Base-by-base conservation (phyloP, 331 rosid genomes). In the Cydonia oblonga region DNA sequence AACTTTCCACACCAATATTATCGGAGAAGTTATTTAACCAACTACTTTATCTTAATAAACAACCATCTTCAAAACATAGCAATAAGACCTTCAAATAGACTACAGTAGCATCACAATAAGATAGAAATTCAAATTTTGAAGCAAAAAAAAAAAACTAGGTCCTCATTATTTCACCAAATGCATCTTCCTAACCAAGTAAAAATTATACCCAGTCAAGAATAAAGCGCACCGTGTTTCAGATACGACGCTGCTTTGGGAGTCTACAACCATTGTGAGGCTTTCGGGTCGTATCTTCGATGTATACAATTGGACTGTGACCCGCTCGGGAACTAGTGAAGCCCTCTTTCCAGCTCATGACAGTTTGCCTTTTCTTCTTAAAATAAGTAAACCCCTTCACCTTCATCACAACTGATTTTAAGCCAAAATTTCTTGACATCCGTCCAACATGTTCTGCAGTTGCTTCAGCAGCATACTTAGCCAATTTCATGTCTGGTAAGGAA, bases 371-470 rank as follows among this genome's bases (percentile, higher is more conserved):
- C 87, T 85, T 92, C 82, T 83, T 85, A 68, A 89, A 92, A 57
- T 74, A 82, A 29, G 89, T 86, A 71, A 82, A 88, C 46, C 96
- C 96, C 2, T 86, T 92, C 75, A 92, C 97, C 79, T 84, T 87
- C 89, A 92, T 80, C 46, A 89, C 91, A 77, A 87, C 92, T 62
- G 96, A 86, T 75, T 83, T 87, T 78, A 92, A 72, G 46, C 95
- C 97, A 75, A 86, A 67, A 38, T 62, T 80, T 81, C 87, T 82
- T 2, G 88, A 70, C 81, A 81, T 83, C 29, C 97, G 79, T 54
- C 97, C 96, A n/a, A 87, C 92, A 52, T 88, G 87, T 81, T 92
- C 95, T 9, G 96, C 83, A 10, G 85, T 85, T 59, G 96, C 92
- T 70, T 92, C 92, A 51, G 90, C 89, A 73, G 95, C 87, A 72